Evolutionary conservation across 441 rosid genomes (phyloP).

Genomic region (Pelargonium australe): DNA sequence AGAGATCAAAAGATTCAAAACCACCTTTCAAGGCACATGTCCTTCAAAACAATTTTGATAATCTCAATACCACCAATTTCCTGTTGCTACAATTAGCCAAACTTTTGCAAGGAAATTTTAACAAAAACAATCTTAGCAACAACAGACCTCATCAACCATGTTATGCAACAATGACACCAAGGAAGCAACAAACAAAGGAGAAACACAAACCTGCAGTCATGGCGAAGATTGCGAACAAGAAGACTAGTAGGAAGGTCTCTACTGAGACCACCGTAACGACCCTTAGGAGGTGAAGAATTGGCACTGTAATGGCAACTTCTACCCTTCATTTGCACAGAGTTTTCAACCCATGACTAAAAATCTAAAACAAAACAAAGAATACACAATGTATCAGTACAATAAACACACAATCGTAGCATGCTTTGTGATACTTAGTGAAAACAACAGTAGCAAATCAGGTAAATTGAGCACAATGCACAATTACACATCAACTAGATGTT

Average conservation of each 20-base stretch:
- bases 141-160: too few relatives aligned
- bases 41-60: not conserved
- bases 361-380: not conserved
- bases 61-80: too few relatives aligned
- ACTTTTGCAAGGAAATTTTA: too few relatives aligned
- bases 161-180: too few relatives aligned
- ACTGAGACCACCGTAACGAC: conserved; percentile 37
- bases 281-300: conserved; percentile 47
- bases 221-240: conserved; percentile 80
- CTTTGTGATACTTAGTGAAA: too few relatives aligned
- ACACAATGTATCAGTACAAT: not conserved
- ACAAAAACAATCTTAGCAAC: too few relatives aligned
- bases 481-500: not conserved
- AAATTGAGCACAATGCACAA: not conserved
- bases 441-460: not conserved
- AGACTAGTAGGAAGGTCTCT: conserved; percentile 82
- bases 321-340: conserved; percentile 41
- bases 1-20: too few relatives aligned
- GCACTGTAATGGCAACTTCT: conserved; percentile 79
- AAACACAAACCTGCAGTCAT: conserved; percentile 58
- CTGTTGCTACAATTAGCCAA: too few relatives aligned
- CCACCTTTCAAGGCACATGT: not conserved
- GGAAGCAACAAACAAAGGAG: too few relatives aligned
- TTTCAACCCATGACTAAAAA: not conserved
- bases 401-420: too few relatives aligned